Evolutionary conservation across 495 filamentous ascomycete species (phyloP).

Genomic region (Trichoderma erinaceum): DNA sequence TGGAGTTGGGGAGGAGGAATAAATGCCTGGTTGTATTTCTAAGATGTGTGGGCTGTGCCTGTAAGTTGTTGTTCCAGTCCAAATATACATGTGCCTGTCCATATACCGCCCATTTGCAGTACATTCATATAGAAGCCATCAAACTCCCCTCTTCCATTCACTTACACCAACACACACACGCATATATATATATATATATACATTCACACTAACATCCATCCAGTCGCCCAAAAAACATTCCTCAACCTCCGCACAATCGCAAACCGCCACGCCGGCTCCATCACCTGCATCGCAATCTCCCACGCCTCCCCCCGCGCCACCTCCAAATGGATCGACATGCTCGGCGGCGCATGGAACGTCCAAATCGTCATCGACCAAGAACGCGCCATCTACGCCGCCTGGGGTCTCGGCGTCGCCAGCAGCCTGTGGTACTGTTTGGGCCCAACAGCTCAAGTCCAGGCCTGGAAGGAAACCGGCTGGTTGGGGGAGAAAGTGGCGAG

Average conservation of each 20-base stretch:
- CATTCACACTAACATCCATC: constrained; percentile 18
- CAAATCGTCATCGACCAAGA: constrained; percentile 47
- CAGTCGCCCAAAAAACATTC: constrained; percentile 53
- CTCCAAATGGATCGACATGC: constrained; percentile 41
- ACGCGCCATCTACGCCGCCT: constrained; percentile 44
- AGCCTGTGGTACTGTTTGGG: constrained; percentile 44
- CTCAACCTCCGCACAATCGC: constrained; percentile 41
- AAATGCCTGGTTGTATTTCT: constrained; percentile 46
- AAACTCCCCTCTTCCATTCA: no score
- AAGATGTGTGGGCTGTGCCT: constrained; percentile 52
- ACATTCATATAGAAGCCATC: no score
- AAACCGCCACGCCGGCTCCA: constrained; percentile 33
- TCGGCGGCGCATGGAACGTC: constrained; percentile 44
- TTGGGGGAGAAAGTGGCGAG: constrained; percentile 34
- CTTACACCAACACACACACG: no score
- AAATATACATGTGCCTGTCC: neutral
- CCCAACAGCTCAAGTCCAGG: constrained; percentile 36
- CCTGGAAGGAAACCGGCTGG: constrained; percentile 42
- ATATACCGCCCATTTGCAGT: neutral
- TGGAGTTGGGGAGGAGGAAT: constrained; percentile 29
- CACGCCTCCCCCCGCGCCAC: constrained; percentile 45
- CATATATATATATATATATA: no score
- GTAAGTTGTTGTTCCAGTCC: constrained; percentile 26
- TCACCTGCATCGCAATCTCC: constrained; percentile 48
- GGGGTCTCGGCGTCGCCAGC: constrained; percentile 46